Evolutionary conservation across 2,329 filamentous ascomycete species (phyloP).

Genomic region (Pezicula radicicola): DNA sequence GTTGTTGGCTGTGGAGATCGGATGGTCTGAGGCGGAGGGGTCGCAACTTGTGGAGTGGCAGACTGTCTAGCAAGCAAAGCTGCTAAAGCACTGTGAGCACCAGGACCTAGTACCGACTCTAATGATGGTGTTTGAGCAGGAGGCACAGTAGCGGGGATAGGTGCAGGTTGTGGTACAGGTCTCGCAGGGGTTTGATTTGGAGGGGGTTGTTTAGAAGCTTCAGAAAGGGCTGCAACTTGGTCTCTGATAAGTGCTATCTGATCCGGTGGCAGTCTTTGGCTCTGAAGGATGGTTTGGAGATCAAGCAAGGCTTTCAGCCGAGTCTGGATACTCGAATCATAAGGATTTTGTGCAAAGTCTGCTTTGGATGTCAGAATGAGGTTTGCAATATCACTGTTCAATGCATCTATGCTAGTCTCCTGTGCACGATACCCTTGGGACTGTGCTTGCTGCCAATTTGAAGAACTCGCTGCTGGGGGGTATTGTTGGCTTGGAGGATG

Average conservation of each 20-base stretch:
- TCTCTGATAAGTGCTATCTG: conserved; percentile 82
- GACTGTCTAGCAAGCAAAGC: conserved; percentile 53
- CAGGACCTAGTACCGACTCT: conserved; percentile 48
- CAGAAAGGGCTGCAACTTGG: conserved; percentile 72
- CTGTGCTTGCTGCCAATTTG: conserved; percentile 28
- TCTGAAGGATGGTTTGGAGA: conserved; percentile 76
- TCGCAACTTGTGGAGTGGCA: conserved; percentile 44
- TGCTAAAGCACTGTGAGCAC: conserved; percentile 42
- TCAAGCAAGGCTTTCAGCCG: conserved; percentile 83
- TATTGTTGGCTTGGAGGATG: conserved; percentile 25
- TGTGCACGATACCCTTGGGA: conserved; percentile 24
- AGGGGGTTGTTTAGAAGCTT: conserved; percentile 28
- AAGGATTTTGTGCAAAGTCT: conserved; percentile 72
- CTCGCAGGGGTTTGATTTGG: conserved; percentile 31
- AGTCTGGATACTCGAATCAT: conserved; percentile 72
- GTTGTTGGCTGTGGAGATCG: conserved; percentile 47
- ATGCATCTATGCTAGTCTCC: conserved; percentile 64
- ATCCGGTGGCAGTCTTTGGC: conserved; percentile 73
- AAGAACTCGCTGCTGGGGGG: conserved; percentile 35
- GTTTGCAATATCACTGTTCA: conserved; percentile 80
- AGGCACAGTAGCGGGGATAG: conserved; percentile 14
- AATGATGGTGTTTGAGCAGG: conserved; percentile 37
- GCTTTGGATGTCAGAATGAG: conserved; percentile 71
- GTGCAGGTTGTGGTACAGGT: conserved; percentile 20
- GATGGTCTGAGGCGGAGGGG: conserved; percentile 41